Percentiles rank a stretch among this genome's conserved stretches.
phyloP scores from a whole-genome alignment of 2,329 filamentous ascomycete species.

The Fusarium gaditjirri region DNA sequence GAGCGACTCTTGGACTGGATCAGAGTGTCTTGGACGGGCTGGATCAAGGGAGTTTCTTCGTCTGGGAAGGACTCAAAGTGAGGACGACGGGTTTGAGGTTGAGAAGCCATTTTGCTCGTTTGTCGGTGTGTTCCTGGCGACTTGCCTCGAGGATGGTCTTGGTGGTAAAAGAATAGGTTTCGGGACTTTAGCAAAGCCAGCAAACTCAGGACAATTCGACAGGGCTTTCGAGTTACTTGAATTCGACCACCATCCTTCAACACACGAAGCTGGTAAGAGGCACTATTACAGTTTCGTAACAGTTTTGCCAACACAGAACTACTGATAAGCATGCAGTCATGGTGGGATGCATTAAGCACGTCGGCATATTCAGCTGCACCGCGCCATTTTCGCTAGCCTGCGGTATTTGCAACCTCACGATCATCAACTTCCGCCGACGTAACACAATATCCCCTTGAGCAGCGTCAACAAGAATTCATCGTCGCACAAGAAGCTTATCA shows the following conservation, averaged over 20 bases:
- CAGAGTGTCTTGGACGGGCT: background rate
- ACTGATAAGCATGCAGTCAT: slow-evolving; percentile 1
- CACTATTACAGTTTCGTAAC: background rate
- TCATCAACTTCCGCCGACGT: background rate
- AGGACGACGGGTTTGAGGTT: accelerated
- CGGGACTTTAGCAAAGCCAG: background rate
- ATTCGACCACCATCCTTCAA: background rate
- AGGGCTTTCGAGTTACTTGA: background rate
- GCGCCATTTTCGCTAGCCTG: background rate
- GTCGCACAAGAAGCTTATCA: slow-evolving; percentile 7
- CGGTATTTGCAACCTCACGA: background rate
- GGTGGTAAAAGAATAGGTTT: background rate
- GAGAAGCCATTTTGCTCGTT: background rate
- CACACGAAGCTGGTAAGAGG: background rate
- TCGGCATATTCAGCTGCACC: background rate
- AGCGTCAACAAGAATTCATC: background rate
- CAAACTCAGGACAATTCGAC: background rate
- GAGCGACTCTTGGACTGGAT: too few species aligned
- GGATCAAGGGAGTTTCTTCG: slow-evolving; percentile 37
- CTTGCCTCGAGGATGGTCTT: background rate
- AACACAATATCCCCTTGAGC: background rate
- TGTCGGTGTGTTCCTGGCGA: background rate
- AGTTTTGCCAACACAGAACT: background rate
- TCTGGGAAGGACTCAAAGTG: slow-evolving; percentile 6
- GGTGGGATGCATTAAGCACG: background rate